Base-by-base conservation (phyloP, 768 basidiomycete genomes). In the Amylocystis lapponica region DNA sequence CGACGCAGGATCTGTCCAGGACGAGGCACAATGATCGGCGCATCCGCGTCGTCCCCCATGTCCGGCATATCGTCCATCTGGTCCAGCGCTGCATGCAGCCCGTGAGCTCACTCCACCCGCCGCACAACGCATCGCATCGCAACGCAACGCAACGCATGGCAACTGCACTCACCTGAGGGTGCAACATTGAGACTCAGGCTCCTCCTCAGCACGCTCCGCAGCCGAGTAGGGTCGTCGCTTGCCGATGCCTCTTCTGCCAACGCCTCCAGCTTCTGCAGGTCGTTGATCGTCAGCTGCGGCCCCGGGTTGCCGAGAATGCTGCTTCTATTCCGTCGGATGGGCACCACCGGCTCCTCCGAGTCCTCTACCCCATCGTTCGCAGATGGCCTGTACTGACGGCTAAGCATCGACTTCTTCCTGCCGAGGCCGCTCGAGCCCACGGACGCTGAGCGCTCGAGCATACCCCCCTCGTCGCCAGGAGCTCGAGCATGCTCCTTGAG, bases 261-360 rank as follows among this genome's bases (percentile, higher is more conserved):
- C 59, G 87, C 79, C 63, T 99, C 96, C 46, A 99, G 70, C 61
- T 82, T 85, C 63, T 98, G 94, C n/a, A 98, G 69, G 64, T 98
- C 96, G 55, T 70, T 81, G 61, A 98, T 86, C 11, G 93, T 95
- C 39, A 98, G 75, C 60, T 94, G 87, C 19, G 92, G 92, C 1
- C 82, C 83, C 31, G 74, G 69, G 57, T 81, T 76, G 26, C 70
- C 69, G 60, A 77, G 82, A 36, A 86, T 66, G 59, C 81, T 78
- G 45, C 79, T 79, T 49, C 83, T 75, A 58, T 79, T 83, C 42
- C 83, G 69, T 46, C 77, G 76, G 31, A 88, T 67, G 16, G 85
- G 83, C 36, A 89, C 71, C 35, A 88, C 75, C 54, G 59, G 62
- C 37, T 72, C 64, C 69, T 76, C 57, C 47, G 85, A 74, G 38